A percentile compares a stretch with the other conserved stretches of the same genome.
These are phyloP conservation scores for Rhizopogon vulgaris DNA, from an alignment of 768 basidiomycete genomes.

Conservation along the genomic window DNA sequence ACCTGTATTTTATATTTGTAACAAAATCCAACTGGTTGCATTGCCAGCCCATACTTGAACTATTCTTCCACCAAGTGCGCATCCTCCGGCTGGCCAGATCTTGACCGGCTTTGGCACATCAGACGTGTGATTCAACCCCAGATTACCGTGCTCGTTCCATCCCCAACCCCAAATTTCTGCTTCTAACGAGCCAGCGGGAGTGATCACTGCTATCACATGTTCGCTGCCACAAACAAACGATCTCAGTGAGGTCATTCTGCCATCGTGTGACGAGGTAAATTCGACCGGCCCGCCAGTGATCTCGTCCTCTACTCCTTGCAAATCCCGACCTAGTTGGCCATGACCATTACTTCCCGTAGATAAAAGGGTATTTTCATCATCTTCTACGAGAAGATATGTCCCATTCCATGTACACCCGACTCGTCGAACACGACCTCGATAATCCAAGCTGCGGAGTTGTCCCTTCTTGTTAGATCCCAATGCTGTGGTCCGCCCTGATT, in stretches of 20 bases:
- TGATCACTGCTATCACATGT: slow-evolving; percentile 53
- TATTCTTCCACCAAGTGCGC: slow-evolving; percentile 8
- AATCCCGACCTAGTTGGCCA: slow-evolving; percentile 58
- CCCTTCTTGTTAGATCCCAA: slow-evolving; percentile 71
- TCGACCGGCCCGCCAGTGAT: slow-evolving; percentile 5
- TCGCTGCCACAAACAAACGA: slow-evolving; percentile 75
- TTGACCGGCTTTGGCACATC: slow-evolving; percentile 46
- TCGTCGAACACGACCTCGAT: slow-evolving; percentile 18
- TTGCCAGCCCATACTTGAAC: slow-evolving; percentile 23
- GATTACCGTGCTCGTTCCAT: slow-evolving; percentile 98
- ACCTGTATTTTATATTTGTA: slow-evolving; percentile 14
- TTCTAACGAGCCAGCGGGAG: slow-evolving; percentile 9
- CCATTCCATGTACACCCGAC: slow-evolving; percentile 79
- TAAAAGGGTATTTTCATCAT: slow-evolving; percentile 26
- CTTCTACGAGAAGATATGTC: slow-evolving; percentile 43
- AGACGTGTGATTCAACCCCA: slow-evolving; percentile 59
- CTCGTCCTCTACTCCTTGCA: background rate
- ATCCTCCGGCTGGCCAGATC: slow-evolving; percentile 42
- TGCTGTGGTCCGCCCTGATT: slow-evolving; percentile 40
- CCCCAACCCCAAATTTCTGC: slow-evolving; percentile 81
- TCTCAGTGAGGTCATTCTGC: slow-evolving; percentile 20
- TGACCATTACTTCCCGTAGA: slow-evolving; percentile 50
- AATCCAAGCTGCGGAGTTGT: slow-evolving; percentile 45
- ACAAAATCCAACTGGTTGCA: slow-evolving; percentile 28
- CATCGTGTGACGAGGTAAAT: slow-evolving; percentile 19